Conservation (phyloP, 2,329 filamentous ascomycete genomes). For the Curvularia hawaiiensis region DNA sequence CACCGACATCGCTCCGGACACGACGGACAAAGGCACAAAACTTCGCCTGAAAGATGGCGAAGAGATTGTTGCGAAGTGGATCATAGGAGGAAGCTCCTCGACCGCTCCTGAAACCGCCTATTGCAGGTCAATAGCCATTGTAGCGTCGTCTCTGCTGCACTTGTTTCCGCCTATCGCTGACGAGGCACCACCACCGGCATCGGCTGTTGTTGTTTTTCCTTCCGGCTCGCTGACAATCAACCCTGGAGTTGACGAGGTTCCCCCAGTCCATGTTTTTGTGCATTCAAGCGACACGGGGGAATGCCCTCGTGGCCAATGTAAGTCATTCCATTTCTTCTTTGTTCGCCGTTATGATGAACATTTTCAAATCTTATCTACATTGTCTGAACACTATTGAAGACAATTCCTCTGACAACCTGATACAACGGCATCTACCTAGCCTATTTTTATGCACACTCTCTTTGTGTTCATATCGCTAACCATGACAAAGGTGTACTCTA, state of each 20-base stretch:
- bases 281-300: conserved; percentile 94
- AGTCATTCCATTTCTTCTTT: conserved; percentile 55
- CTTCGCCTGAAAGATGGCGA: conserved; percentile 64
- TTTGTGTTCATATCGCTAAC: conserved; percentile 43
- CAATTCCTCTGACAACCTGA: conserved; percentile 87
- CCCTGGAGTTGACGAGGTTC: conserved; percentile 25
- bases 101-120: conserved; percentile 34
- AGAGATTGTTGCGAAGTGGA: conserved; percentile 59
- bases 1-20: conserved; percentile 6
- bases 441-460: conserved; percentile 4
- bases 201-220: conserved; percentile 72
- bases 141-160: conserved; percentile 66
- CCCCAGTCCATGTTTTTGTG: conserved; percentile 66
- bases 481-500: conserved; percentile 61
- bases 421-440: conserved; percentile 49
- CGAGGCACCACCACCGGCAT: conserved; percentile 75
- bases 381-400: conserved; percentile 97
- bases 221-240: conserved; percentile 57
- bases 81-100: conserved; percentile 54
- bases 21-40: conserved; percentile 38
- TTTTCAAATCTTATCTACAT: conserved; percentile 99
- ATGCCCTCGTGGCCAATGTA: conserved; percentile 87
- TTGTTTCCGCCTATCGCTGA: conserved; percentile 77
- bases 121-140: conserved; percentile 69
- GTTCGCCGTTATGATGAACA: conserved; percentile 76